phyloP scores from a whole-genome alignment of 345 rosid genomes.

The Eucalyptus dawsonii region DNA sequence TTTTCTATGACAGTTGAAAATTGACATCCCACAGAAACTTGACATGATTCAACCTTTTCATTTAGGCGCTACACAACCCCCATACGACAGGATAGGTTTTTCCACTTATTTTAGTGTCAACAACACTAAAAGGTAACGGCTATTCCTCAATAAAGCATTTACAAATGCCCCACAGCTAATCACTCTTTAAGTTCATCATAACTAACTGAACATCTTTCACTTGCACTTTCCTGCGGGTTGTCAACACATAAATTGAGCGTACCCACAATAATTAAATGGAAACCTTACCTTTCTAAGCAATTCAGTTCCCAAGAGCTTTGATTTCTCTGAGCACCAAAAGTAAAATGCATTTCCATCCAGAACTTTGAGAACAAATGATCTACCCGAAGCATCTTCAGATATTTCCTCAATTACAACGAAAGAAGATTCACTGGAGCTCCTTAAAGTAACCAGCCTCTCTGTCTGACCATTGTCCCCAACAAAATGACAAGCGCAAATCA shows the following conservation, averaged over 20 bases:
- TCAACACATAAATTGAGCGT: neutral
- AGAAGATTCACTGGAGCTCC: conserved; percentile 31
- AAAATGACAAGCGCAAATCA: conserved; percentile 69
- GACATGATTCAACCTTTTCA: neutral
- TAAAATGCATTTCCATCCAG: conserved; percentile 43
- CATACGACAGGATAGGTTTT: neutral
- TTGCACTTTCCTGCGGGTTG: neutral
- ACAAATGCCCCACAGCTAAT: neutral
- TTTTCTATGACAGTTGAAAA: neutral
- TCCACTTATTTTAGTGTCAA: neutral
- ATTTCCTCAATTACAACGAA: conserved; percentile 52
- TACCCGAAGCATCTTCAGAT: conserved; percentile 60
- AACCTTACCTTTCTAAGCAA: conserved; percentile 65
- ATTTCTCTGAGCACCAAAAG: conserved; percentile 97
- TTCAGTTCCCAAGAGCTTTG: conserved; percentile 75
- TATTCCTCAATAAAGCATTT: neutral
- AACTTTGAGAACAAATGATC: conserved; percentile 60
- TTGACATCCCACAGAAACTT: neutral
- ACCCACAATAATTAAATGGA: neutral
- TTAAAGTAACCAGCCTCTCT: conserved; percentile 55
- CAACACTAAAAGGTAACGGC: neutral
- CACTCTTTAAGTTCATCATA: neutral
- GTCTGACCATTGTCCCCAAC: conserved; percentile 73
- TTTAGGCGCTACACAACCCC: neutral
- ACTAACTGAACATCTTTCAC: neutral